These are phyloP conservation scores for Penicillium fuscoglaucum DNA, from an alignment of 2,329 filamentous ascomycete species.

Conservation along the genomic window DNA sequence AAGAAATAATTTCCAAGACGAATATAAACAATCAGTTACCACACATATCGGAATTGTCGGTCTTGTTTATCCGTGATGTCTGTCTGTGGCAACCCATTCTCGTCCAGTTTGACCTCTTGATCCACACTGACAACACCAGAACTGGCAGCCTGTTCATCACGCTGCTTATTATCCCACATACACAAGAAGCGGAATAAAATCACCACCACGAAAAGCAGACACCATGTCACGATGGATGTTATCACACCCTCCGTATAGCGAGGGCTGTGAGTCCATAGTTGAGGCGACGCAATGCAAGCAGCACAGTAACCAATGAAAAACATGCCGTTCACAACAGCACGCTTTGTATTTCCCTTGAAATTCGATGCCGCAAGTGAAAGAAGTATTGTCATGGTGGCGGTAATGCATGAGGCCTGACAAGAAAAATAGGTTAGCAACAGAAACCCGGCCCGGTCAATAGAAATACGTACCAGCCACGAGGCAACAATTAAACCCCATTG, in stretches of 20 bases:
- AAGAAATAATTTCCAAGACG: background rate
- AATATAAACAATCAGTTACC: background rate
- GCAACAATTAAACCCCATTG: conserved; percentile 53
- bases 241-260: conserved; percentile 52
- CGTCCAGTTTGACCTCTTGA: conserved; percentile 13
- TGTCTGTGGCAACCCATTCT: conserved; percentile 14
- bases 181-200: conserved; percentile 19
- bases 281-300: conserved; percentile 50
- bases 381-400: conserved; percentile 45
- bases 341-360: conserved; percentile 55
- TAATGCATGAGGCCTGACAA: conserved; percentile 45
- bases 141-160: conserved; percentile 12
- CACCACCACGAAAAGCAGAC: conserved; percentile 16
- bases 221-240: conserved; percentile 35
- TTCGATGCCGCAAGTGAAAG: conserved; percentile 51
- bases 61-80: conserved; percentile 20
- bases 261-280: conserved; percentile 49
- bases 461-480: conserved; percentile 46
- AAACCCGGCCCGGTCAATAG: background rate
- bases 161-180: conserved; percentile 14
- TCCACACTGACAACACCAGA: background rate
- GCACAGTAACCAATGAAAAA: conserved; percentile 55
- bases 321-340: conserved; percentile 48
- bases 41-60: conserved; percentile 14
- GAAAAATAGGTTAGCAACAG: background rate